These are phyloP conservation scores for Firmiana major DNA, from an alignment of 345 rosid species.

Conservation along the genomic window DNA sequence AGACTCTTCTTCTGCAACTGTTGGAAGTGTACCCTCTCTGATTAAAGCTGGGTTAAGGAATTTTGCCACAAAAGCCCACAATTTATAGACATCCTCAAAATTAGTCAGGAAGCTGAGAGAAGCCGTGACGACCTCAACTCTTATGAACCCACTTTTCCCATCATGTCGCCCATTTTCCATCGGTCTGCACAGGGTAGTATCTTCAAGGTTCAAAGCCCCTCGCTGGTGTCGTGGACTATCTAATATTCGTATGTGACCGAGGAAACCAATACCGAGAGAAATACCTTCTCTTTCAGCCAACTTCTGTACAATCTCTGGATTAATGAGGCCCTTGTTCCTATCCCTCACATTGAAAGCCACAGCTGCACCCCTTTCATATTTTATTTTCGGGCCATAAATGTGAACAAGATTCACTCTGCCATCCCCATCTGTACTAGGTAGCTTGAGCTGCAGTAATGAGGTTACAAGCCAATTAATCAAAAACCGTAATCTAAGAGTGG, in stretches of 20 bases:
- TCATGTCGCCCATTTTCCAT: constrained; percentile 59
- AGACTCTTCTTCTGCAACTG: constrained; percentile 61
- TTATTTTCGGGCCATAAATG: constrained; percentile 94
- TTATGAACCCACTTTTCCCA: constrained; percentile 57
- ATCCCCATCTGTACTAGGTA: constrained; percentile 57
- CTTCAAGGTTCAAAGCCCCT: constrained; percentile 46
- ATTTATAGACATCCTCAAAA: constrained; percentile 91
- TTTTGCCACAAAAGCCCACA: constrained; percentile 90
- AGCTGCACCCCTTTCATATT: constrained; percentile 95
- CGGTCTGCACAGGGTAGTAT: constrained; percentile 61
- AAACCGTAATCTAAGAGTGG: constrained; percentile 73
- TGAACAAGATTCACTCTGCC: constrained; percentile 66
- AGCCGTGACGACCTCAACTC: constrained; percentile 93
- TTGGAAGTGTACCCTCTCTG: constrained; percentile 65
- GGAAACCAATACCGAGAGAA: constrained; percentile 83
- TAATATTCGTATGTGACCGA: constrained; percentile 75
- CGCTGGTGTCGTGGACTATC: constrained; percentile 52
- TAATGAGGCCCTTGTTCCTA: constrained; percentile 59
- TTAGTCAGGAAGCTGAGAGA: constrained; percentile 92
- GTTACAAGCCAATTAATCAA: constrained; percentile 97
- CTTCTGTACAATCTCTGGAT: constrained; percentile 90
- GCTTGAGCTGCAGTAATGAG: constrained; percentile 78
- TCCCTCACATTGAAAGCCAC: constrained; percentile 89
- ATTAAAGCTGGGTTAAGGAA: constrained; percentile 73
- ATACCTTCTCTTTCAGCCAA: constrained; percentile 91